These are phyloP conservation scores for Penicillium bovifimosum DNA, from an alignment of 495 filamentous ascomycete genomes.

Conservation along the genomic window DNA sequence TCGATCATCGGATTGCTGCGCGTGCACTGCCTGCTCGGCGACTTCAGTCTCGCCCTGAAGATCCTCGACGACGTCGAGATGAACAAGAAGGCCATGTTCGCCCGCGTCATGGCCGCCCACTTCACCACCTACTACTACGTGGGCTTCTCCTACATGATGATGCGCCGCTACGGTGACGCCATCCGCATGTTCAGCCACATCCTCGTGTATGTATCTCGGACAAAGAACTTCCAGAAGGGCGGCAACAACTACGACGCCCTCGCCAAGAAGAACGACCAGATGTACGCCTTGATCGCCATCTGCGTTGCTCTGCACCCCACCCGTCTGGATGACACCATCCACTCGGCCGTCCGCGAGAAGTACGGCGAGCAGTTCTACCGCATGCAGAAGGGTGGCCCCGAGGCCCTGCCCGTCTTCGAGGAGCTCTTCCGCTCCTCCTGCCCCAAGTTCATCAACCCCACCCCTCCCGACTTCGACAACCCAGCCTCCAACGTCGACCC, in stretches of 20 bases:
- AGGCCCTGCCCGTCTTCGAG: conserved; percentile 91
- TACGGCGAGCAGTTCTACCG: conserved; percentile 95
- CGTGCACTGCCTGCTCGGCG: conserved; percentile 92
- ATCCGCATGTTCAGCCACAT: conserved; percentile 99
- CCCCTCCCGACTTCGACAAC: conserved; percentile 94
- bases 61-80: conserved; percentile 98
- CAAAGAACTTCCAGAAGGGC: conserved; percentile 99
- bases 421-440: conserved; percentile 92
- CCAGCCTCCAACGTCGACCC: conserved; percentile 92
- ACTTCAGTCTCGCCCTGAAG: conserved; percentile 97
- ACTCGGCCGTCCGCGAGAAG: conserved; percentile 95
- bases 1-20: conserved; percentile 95
- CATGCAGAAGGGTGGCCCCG: conserved; percentile 91
- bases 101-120: conserved; percentile 97
- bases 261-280: conserved; percentile 99
- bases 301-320: conserved; percentile 97
- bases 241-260: conserved; percentile 95
- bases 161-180: conserved; percentile 97
- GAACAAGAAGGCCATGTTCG: conserved; percentile 99
- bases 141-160: conserved; percentile 99
- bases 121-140: conserved; percentile 99
- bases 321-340: conserved; percentile 96
- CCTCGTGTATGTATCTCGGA: conserved; percentile 95
- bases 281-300: conserved; percentile 98
- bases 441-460: conserved; percentile 98